Conservation (phyloP, 768 basidiomycete species). For the Dacryopinax primogenitus region DNA sequence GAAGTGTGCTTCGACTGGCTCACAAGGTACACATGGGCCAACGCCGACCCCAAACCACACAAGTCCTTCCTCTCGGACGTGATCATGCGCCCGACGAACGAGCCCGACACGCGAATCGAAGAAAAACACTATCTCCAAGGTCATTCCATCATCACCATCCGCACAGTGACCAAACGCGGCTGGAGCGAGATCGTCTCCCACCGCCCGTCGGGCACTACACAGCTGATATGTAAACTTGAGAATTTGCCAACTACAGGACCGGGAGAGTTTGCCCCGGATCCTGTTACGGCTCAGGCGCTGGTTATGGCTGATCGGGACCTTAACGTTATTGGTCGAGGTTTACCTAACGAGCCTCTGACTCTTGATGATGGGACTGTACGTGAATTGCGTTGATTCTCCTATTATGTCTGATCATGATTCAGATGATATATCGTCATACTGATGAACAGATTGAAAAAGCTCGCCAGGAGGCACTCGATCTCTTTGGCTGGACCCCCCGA, state of each 20-base stretch:
- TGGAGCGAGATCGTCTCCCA: constrained; percentile 82
- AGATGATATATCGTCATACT: background rate
- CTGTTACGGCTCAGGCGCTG: constrained; percentile 56
- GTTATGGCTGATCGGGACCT: constrained; percentile 54
- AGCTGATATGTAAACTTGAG: constrained; percentile 72
- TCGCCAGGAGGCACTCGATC: background rate
- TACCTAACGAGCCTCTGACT: constrained; percentile 9
- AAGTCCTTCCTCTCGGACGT: constrained; percentile 66
- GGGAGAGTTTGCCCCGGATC: constrained; percentile 73
- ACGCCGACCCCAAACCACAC: constrained; percentile 82
- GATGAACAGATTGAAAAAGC: background rate
- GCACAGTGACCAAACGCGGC: constrained; percentile 54
- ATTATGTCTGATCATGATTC: background rate
- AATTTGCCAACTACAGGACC: constrained; percentile 76
- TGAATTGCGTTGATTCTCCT: background rate
- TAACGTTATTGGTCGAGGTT: constrained; percentile 23
- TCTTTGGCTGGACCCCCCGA: background rate
- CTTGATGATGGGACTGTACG: constrained; percentile 3
- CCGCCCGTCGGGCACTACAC: constrained; percentile 78
- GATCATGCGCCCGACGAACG: constrained; percentile 44
- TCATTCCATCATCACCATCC: constrained; percentile 71
- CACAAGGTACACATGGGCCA: constrained; percentile 84
- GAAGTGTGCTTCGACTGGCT: constrained; percentile 99
- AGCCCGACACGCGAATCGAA: constrained; percentile 32
- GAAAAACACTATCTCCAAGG: constrained; percentile 82